Conservation (phyloP, 2,329 filamentous ascomycete genomes). For the Tolypocladium paradoxum region DNA sequence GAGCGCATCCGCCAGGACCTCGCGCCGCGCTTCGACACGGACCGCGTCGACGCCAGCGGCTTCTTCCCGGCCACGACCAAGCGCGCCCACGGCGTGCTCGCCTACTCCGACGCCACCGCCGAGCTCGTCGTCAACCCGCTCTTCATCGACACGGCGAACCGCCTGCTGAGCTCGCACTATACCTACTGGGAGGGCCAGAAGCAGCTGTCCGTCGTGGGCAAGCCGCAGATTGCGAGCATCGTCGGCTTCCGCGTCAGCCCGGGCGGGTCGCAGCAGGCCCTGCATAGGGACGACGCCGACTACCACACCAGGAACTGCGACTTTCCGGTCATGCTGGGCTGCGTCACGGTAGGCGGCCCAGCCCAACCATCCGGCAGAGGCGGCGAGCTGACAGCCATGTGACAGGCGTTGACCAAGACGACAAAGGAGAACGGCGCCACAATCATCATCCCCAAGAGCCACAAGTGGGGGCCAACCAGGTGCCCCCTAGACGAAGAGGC, state of each 20-base stretch:
- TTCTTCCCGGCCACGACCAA: conserved; percentile 29
- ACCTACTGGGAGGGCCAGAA: conserved; percentile 24
- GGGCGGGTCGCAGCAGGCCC: conserved; percentile 25
- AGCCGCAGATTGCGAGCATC: conserved; percentile 24
- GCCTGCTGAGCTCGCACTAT: conserved; percentile 22
- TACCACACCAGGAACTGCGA: conserved; percentile 19
- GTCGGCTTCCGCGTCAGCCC: conserved; percentile 28
- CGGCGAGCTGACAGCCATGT: neutral
- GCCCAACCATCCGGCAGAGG: neutral
- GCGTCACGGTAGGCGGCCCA: conserved; percentile 11
- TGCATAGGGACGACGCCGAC: conserved; percentile 25
- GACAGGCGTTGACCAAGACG: conserved; percentile 24
- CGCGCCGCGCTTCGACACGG: conserved; percentile 24
- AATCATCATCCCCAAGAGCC: conserved; percentile 27
- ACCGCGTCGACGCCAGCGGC: conserved; percentile 23
- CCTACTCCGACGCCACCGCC: conserved; percentile 24
- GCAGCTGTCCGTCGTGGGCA: conserved; percentile 18
- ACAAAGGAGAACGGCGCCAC: conserved; percentile 30
- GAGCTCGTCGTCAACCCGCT: conserved; percentile 23
- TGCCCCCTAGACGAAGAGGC: conserved; percentile 25
- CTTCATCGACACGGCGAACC: conserved; percentile 22
- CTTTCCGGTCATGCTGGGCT: conserved; percentile 26
- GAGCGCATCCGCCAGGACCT: conserved; percentile 25
- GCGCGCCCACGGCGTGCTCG: conserved; percentile 26
- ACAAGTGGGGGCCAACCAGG: conserved; percentile 27